phyloP scores from a whole-genome alignment of 2,329 filamentous ascomycete genomes.

The Amauroascus verrucosus region DNA sequence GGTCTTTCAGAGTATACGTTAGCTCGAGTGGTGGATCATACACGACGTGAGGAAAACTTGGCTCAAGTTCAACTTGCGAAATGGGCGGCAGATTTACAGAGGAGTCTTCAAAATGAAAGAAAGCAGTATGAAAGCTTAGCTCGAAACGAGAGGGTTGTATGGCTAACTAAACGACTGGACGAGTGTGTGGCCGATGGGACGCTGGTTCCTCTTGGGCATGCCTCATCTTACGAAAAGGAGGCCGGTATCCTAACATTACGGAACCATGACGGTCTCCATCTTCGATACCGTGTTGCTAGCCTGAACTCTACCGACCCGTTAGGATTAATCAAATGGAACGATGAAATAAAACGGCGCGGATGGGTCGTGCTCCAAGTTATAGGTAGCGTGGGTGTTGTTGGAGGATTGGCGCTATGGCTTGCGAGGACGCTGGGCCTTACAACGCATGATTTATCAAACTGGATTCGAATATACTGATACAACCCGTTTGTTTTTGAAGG shows the following conservation, averaged over 20 bases:
- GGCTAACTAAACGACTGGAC: conserved; percentile 56
- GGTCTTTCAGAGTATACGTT: conserved; percentile 46
- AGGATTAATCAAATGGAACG: conserved; percentile 60
- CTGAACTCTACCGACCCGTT: conserved; percentile 62
- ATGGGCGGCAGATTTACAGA: conserved; percentile 74
- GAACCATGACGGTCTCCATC: conserved; percentile 20
- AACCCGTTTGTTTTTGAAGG: background rate
- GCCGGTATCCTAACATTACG: conserved; percentile 21
- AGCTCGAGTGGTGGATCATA: conserved; percentile 50
- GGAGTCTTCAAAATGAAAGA: conserved; percentile 63
- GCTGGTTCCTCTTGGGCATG: conserved; percentile 43
- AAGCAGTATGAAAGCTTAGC: conserved; percentile 55
- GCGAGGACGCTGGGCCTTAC: conserved; percentile 35
- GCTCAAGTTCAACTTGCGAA: conserved; percentile 64
- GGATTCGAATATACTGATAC: conserved; percentile 15
- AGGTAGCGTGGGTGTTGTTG: conserved; percentile 62
- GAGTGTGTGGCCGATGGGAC: conserved; percentile 59
- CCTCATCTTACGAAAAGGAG: conserved; percentile 20
- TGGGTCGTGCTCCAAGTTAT: conserved; percentile 62
- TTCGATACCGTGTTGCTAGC: conserved; percentile 27
- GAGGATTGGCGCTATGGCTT: conserved; percentile 59
- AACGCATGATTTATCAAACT: conserved; percentile 24
- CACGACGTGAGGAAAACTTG: conserved; percentile 49
- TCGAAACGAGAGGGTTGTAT: conserved; percentile 54
- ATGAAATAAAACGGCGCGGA: conserved; percentile 54